Evolutionary conservation across 169 alveolate species (phyloP), one percentile per base, ranked within the genome.

Genomic region (Toxoplasma gondii): DNA sequence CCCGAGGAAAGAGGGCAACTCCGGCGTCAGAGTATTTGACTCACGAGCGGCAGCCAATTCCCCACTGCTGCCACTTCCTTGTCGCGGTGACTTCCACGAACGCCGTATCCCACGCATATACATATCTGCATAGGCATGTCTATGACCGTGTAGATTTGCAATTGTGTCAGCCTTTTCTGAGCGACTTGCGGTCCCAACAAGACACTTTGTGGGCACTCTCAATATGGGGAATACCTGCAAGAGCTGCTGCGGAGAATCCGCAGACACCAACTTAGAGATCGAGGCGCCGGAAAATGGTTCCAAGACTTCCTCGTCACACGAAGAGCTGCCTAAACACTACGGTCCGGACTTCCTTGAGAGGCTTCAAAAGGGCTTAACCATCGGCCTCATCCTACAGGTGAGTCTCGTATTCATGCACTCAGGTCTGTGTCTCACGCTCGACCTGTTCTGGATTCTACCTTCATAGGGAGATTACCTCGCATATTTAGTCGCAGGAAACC

Each of bases 311-410:
- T 44, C 69, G 64, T 67, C 90, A 39, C 67, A 1, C 31, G 90
- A 82, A 41, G 90, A 82, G 5, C 5, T 82, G 69, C 17, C 36
- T 22, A 82, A 82, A 31, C n/a, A 24, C 81, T 92, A 70, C 64
- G 58, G 27, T 27, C 95, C 95, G 0, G 92, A 92, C 39, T 53
- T 92, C 87, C 92, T 54, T 0, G 92, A 83, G 29, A 41, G 34
- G 27, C 92, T 92, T 5, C 78, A 92, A 24, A 80, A 83, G 17
- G 95, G 95, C 1, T 43, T 92, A 19, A 10, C 87, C 53, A 88
- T 92, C 31, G 95, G 92, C 9, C 92, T 92, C 22, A 92, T 92
- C 22, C 88, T 92, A 36, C 95, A 92, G 92, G 95, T 92, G n/a
- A 34, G 64, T 17, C n/a, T 49, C 58, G 58, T 12, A 49, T 12